These are phyloP conservation scores for Podila minutissima DNA, from an alignment of 192 early-diverging fungal species.

Conservation along the genomic window DNA sequence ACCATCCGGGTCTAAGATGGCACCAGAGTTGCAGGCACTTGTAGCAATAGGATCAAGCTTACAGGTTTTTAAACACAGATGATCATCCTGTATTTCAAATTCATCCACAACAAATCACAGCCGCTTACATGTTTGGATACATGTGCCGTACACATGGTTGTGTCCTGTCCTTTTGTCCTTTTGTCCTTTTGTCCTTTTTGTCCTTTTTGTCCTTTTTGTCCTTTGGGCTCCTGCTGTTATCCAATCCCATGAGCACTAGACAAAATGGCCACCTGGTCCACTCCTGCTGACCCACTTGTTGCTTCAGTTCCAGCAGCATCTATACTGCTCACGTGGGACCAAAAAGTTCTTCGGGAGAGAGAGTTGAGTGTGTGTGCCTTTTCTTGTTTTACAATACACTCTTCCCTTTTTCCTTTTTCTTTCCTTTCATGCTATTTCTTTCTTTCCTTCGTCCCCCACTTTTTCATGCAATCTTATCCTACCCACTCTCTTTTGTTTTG, in stretches of 20 bases:
- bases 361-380: neutral
- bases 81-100: no score
- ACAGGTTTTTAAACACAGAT: neutral
- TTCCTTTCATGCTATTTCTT: neutral
- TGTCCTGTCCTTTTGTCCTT: neutral
- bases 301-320: no score
- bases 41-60: no score
- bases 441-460: neutral
- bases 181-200: neutral
- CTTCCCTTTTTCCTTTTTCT: neutral
- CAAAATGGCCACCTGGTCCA: no score
- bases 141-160: no score
- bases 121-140: no score
- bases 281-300: no score
- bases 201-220: neutral
- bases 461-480: neutral
- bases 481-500: no score
- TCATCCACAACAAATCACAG: no score
- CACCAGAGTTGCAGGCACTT: no score
- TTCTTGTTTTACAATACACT: neutral
- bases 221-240: neutral
- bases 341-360: neutral
- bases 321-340: no score
- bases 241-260: no score
- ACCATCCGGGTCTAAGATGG: conserved; percentile 21